A percentile compares a stretch with the other conserved stretches of the same genome.
Evolutionary conservation across 495 filamentous ascomycete species (phyloP).

Genomic region (Aspergillus affinis): DNA sequence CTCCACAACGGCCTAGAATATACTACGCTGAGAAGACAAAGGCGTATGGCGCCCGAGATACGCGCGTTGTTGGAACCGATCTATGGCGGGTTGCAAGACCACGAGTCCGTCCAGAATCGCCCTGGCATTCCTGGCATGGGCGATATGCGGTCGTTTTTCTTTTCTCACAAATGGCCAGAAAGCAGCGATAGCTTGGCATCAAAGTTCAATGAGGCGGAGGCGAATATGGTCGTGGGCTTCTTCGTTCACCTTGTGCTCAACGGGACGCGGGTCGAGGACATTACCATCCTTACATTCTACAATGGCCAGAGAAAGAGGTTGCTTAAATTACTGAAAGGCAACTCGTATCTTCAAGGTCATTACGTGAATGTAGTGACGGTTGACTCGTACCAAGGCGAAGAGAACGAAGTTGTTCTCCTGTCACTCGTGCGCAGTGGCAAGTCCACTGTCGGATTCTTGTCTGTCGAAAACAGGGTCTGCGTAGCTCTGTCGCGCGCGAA

Average conservation of each 20-base stretch:
- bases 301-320: constrained; percentile 77
- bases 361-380: constrained; percentile 76
- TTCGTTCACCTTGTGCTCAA: constrained; percentile 71
- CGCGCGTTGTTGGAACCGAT: constrained; percentile 62
- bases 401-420: constrained; percentile 83
- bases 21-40: constrained; percentile 57
- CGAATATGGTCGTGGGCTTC: constrained; percentile 73
- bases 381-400: constrained; percentile 93
- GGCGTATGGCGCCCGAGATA: constrained; percentile 75
- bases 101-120: constrained; percentile 61
- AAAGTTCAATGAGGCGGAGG: constrained; percentile 70
- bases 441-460: constrained; percentile 66
- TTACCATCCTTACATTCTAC: constrained; percentile 91
- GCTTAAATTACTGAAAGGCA: constrained; percentile 48
- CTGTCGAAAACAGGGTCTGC: constrained; percentile 75
- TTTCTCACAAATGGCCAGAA: constrained; percentile 71
- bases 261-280: constrained; percentile 54
- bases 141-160: constrained; percentile 63
- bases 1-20: constrained; percentile 67
- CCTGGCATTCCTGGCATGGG: constrained; percentile 79
- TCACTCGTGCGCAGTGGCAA: constrained; percentile 78
- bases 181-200: constrained; percentile 63
- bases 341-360: constrained; percentile 46
- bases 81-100: constrained; percentile 67
- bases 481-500: constrained; percentile 88